Evolutionary conservation across 371 early-diverging fungal species (phyloP), one percentile per base, ranked within the genome.

Genomic region (Mortierella sp.): DNA sequence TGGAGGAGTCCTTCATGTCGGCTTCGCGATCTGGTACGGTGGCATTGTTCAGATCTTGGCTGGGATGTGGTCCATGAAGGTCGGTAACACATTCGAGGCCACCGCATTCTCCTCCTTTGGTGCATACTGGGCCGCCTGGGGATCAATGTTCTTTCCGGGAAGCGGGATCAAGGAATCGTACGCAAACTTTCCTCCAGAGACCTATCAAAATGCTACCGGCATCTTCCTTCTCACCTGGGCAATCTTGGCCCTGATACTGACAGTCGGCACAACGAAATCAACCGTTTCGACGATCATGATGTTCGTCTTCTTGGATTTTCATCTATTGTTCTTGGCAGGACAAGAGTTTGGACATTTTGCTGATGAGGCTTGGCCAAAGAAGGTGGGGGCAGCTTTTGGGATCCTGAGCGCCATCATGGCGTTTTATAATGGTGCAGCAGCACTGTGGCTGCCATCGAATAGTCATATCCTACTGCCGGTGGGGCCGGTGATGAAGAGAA

Each of bases 11-110:
- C 66, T 83, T 50, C 84, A 90, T 27, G 61, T 85, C 27, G 90
- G 92, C 52, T 85, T 92, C 47, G 93, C 90, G 14, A 76, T 93
- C 54, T 91, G 90, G 80, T 93, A 92, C 72, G 93, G 94, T 49
- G 94, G 94, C 42, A 81, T 91, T 28, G 87, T 86, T 65, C 94
- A 93, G 80, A 82, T 93, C 49, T 51, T 85, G 21, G 83, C 84
- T 28, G 84, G 83, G 6, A 81, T 84, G 81, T 80, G 80, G 81
- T 79, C 80, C 53, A 81, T 80, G 62, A 64, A 73, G 26, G 63
- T 58, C 28, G 82, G 82, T 47, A 83, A 83, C 73, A 81, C 82
- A 19, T 83, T 83, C 51, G 81, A 81, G 19, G 83, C 83, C 26
- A 84, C 84, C 0, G 84, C 80, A 8, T 82, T 83, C 56, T 79